Evolutionary conservation across 352 stramenopile genomes (phyloP).

Genomic region (Globisporangium cystogenes): DNA sequence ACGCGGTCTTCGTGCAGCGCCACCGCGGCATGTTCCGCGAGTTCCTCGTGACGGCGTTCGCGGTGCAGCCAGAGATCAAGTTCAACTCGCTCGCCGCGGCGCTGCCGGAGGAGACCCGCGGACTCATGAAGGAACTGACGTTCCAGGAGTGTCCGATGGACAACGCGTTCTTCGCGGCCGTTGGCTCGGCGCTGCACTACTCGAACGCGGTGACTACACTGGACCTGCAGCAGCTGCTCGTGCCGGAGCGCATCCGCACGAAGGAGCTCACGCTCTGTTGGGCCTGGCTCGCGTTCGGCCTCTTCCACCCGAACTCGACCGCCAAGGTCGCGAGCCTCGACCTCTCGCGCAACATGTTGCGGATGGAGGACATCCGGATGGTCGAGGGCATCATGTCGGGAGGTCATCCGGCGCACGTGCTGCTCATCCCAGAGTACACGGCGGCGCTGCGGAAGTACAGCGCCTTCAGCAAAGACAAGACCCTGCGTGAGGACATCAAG

Average conservation of each 20-base stretch:
- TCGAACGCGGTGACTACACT: conserved; percentile 44
- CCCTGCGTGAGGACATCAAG: conserved; percentile 42
- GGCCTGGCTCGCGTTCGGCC: conserved; percentile 44
- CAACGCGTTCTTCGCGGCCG: conserved; percentile 43
- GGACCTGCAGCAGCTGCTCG: conserved; percentile 42
- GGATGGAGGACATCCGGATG: conserved; percentile 46
- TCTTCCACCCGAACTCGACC: conserved; percentile 53
- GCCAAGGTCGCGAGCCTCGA: conserved; percentile 35
- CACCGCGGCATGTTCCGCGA: conserved; percentile 38
- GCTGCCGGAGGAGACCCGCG: conserved; percentile 31
- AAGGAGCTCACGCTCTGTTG: conserved; percentile 42
- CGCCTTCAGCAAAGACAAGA: conserved; percentile 42
- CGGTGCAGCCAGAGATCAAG: conserved; percentile 41
- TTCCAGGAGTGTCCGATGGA: conserved; percentile 43
- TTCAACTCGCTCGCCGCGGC: conserved; percentile 44
- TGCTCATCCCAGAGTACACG: conserved; percentile 42
- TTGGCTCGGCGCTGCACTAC: conserved; percentile 53
- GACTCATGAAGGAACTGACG: conserved; percentile 32
- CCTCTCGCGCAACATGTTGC: conserved; percentile 46
- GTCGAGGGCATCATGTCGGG: conserved; percentile 49
- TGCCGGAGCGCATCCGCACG: conserved; percentile 27
- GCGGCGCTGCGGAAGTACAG: conserved; percentile 41
- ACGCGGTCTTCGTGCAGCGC: conserved; percentile 31
- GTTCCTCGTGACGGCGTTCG: conserved; percentile 40
- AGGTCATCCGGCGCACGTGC: conserved; percentile 36